Base-by-base conservation (phyloP, 352 stramenopile species). In the Phytophthora chlamydospora region DNA sequence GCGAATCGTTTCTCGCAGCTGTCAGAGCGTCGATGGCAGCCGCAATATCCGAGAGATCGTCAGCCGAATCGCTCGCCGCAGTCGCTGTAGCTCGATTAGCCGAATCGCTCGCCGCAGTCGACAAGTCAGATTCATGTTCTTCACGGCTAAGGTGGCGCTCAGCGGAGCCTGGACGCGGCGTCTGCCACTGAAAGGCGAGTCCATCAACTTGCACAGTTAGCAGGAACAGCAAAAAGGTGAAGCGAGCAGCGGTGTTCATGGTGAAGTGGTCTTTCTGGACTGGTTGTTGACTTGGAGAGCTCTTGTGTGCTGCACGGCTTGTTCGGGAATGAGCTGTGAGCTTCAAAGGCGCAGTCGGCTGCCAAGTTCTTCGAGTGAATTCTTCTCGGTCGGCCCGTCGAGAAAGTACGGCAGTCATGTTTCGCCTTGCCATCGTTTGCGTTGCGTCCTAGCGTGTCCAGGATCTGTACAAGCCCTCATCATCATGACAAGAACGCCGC, bases 361-460 rank as follows among this genome's bases (percentile, higher is more conserved):
- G 24, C 31, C 36, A 44, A 24, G 4, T 60, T 51, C 33, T 45
- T 42, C 41, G 29, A 42, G 29, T 16, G 33, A 38, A n/a, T 45
- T 48, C 29, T 39, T 49, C 44, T 12, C 17, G 4, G 12, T 9
- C 13, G 10, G 11, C 8, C 32, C 8, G 27, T 27, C 53, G 46
- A 66, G 54, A 71, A 71, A 71, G 56, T 47, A 48, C 62, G 45
- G 7, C 12, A 44, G 0, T n/a, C 2, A 24, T 24, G 21, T 27
- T 56, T 50, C 27, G 5, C 31, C 12, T 62, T 31, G 21, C 21
- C 21, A 24, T 24, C 21, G 21, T 24, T 24, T 24, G 21, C 21
- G 21, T 24, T 24, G 21, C 21, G 21, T 24, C 21, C 21, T 24
- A 24, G 21, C 21, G 21, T 24, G 21, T 24, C 21, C 21, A 24